A percentile compares a stretch with the other conserved stretches of the same genome.
phyloP scores from a whole-genome alignment of 345 rosid genomes.

The Passiflora organensis region DNA sequence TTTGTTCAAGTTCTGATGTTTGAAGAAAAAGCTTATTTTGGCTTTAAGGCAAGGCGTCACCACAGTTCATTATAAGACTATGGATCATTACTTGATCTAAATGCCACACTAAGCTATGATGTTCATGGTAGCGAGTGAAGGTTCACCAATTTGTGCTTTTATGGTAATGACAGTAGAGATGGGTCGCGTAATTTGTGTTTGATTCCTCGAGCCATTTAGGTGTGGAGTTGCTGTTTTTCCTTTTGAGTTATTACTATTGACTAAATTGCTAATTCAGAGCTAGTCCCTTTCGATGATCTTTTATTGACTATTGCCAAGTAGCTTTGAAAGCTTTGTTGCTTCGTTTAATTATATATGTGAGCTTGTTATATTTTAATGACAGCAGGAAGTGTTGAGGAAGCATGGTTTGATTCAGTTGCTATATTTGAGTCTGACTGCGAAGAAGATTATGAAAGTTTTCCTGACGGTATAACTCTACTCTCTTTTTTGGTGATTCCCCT shows the following conservation, averaged over 20 bases:
- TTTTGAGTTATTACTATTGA: background rate
- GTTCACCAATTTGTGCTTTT: background rate
- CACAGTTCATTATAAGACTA: slow-evolving; percentile 4
- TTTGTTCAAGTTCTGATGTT: background rate
- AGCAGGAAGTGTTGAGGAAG: slow-evolving; percentile 25
- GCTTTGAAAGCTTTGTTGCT: background rate
- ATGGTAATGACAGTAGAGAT: no score
- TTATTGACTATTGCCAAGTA: background rate
- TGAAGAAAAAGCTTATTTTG: slow-evolving; percentile 17
- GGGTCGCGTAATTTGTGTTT: background rate
- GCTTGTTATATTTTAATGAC: slow-evolving; percentile 11
- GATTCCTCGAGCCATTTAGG: background rate
- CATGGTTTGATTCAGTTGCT: slow-evolving; percentile 29
- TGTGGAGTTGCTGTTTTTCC: slow-evolving; percentile 7
- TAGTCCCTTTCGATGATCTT: background rate
- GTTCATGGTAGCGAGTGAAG: slow-evolving; percentile 4
- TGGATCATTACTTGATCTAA: background rate
- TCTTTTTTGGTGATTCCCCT: slow-evolving; percentile 5
- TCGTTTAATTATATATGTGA: background rate
- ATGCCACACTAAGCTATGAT: background rate
- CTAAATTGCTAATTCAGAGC: background rate
- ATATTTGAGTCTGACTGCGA: slow-evolving; percentile 28
- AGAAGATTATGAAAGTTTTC: slow-evolving; percentile 27
- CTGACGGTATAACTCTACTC: slow-evolving; percentile 27
- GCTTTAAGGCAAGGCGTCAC: no score